Percentiles rank a stretch among this genome's conserved stretches.
phyloP scores from a whole-genome alignment of 1,139 yeast genomes.

The Wickerhamomyces sp. region DNA sequence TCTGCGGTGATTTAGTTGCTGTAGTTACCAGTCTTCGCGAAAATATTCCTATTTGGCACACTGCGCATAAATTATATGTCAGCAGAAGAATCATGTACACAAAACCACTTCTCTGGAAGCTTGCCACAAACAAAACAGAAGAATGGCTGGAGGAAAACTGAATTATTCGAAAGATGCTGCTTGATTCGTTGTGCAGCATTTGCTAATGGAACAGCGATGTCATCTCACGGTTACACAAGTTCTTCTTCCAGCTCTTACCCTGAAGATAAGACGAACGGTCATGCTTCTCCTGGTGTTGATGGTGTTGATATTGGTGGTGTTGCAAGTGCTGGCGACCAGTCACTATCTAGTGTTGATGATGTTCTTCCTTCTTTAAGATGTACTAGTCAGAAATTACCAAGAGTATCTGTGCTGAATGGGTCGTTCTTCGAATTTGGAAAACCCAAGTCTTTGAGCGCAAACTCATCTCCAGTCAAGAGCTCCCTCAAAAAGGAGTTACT shows the following conservation, averaged over 20 bases:
- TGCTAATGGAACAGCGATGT: not conserved
- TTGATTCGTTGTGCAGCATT: too few relatives aligned
- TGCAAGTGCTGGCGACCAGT: not conserved
- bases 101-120: too few relatives aligned
- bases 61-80: too few relatives aligned
- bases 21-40: too few relatives aligned
- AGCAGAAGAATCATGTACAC: too few relatives aligned
- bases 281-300: not conserved
- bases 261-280: not conserved
- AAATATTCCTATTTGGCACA: too few relatives aligned
- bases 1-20: too few relatives aligned
- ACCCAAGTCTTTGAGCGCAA: conserved; percentile 2
- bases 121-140: too few relatives aligned
- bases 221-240: not conserved
- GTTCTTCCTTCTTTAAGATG: not conserved
- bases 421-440: conserved; percentile 1
- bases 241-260: not conserved
- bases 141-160: too few relatives aligned
- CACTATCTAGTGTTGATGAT: conserved; percentile 2
- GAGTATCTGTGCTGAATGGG: not conserved
- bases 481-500: not conserved
- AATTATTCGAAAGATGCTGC: too few relatives aligned
- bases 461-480: not conserved
- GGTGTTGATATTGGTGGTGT: not conserved
- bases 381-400: not conserved